These are phyloP conservation scores for Albatrellus ellisii DNA, from an alignment of 768 basidiomycete genomes.

Conservation along the genomic window DNA sequence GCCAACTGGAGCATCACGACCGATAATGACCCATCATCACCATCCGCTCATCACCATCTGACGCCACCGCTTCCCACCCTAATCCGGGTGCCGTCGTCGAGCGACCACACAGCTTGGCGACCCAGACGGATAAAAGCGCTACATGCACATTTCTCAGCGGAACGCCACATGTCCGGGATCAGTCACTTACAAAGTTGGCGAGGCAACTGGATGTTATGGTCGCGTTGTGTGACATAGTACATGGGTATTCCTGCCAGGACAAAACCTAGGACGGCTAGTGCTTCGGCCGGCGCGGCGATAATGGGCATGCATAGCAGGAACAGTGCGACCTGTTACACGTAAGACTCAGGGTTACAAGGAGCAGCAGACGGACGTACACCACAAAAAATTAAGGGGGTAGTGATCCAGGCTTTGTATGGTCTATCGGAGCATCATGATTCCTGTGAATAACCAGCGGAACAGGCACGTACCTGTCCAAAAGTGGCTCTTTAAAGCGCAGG, in stretches of 20 bases:
- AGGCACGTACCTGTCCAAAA: slow-evolving; percentile 52
- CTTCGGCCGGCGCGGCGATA: slow-evolving; percentile 84
- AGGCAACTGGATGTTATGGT: slow-evolving; percentile 23
- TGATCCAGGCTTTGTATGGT: slow-evolving; percentile 88
- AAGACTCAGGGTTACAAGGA: not conserved
- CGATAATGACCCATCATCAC: slow-evolving; percentile 41
- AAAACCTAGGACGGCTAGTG: slow-evolving; percentile 80
- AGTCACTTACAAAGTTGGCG: slow-evolving; percentile 17
- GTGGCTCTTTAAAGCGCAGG: slow-evolving; percentile 81
- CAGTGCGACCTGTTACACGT: slow-evolving; percentile 50
- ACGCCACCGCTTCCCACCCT: slow-evolving; percentile 73
- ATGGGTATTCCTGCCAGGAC: slow-evolving; percentile 70
- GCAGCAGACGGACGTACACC: slow-evolving; percentile 34
- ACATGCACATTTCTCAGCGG: slow-evolving; percentile 5
- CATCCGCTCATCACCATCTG: slow-evolving; percentile 49
- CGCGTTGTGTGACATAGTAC: slow-evolving; percentile 63
- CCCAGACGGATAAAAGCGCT: slow-evolving; percentile 30
- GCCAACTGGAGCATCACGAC: not conserved
- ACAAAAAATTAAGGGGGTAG: slow-evolving; percentile 84
- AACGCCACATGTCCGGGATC: slow-evolving; percentile 1
- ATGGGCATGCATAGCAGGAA: slow-evolving; percentile 92
- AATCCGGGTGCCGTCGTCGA: slow-evolving; percentile 30
- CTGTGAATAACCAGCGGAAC: not conserved
- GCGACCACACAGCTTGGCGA: slow-evolving; percentile 37
- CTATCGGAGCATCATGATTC: slow-evolving; percentile 24